Conservation (phyloP, 306 rosid species). For the Gastrolobium bilobum region DNA sequence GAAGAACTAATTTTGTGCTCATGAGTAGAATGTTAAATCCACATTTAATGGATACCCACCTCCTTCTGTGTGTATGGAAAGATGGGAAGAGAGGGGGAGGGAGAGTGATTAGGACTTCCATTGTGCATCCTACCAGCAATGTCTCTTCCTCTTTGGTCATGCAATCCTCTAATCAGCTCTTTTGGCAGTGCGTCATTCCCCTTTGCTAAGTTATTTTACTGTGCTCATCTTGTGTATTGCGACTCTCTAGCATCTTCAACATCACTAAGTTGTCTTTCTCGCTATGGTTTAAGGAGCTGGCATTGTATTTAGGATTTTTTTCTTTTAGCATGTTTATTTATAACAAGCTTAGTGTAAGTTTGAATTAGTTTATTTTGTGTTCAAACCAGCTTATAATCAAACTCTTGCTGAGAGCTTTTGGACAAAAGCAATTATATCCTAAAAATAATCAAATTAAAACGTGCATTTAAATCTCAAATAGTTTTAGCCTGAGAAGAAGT, state of each 20-base stretch:
- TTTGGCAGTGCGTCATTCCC: not conserved
- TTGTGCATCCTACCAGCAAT: not conserved
- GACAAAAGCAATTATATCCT: not conserved
- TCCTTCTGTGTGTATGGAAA: not conserved
- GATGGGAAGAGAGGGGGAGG: not conserved
- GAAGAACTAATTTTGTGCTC: not conserved
- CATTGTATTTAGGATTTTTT: not conserved
- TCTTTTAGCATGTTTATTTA: not conserved
- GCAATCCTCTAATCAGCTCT: not conserved
- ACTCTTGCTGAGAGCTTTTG: not conserved
- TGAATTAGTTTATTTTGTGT: not conserved
- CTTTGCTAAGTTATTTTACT: not conserved
- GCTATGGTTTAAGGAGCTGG: not conserved
- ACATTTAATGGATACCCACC: not conserved
- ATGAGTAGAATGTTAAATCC: conserved; percentile 3
- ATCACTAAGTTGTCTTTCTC: not conserved
- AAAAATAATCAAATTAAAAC: not conserved
- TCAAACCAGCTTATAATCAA: not conserved
- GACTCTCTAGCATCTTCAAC: not conserved
- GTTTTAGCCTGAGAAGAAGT: not conserved
- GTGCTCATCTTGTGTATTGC: not conserved
- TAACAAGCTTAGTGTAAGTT: not conserved
- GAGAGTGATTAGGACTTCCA: not conserved
- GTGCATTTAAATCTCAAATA: not conserved
- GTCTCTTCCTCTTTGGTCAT: not conserved